Percentiles rank a stretch among this genome's conserved stretches.
Conservation (phyloP, 1,284 basidiomycete species). For the Coriolopsis trogii region DNA sequence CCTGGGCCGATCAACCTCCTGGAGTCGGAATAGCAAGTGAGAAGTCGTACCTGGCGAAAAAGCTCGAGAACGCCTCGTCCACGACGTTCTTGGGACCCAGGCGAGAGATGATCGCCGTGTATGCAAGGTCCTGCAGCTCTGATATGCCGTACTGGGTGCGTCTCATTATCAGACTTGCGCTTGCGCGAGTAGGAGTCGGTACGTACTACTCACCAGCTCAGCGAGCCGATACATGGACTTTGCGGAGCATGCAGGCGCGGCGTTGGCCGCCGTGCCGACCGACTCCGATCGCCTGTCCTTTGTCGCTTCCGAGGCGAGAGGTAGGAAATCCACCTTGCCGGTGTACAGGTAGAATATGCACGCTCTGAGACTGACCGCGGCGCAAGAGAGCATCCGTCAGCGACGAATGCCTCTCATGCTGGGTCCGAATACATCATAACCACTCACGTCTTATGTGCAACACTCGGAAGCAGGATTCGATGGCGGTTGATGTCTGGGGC, state of each 20-base stretch:
- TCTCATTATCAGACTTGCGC: not conserved
- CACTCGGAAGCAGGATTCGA: constrained; percentile 23
- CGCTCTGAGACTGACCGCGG: constrained; percentile 18
- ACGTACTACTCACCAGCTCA: constrained; percentile 26
- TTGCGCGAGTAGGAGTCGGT: no score
- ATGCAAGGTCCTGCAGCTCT: constrained; percentile 22
- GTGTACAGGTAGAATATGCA: constrained; percentile 30
- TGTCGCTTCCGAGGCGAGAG: constrained; percentile 19
- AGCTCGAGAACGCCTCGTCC: constrained; percentile 26
- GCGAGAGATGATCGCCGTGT: constrained; percentile 12
- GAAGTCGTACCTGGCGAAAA: constrained; percentile 16
- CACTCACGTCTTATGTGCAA: constrained; percentile 28
- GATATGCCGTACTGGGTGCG: constrained; percentile 9
- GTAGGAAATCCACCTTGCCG: constrained; percentile 27
- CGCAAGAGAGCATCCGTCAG: not conserved
- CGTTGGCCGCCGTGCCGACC: constrained; percentile 1
- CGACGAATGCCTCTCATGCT: no score
- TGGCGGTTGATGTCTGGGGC: not conserved
- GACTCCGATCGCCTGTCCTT: constrained; percentile 9
- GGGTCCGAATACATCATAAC: no score
- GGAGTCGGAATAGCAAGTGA: no score
- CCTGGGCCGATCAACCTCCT: no score
- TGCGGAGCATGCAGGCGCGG: constrained; percentile 27
- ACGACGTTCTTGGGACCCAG: constrained; percentile 24
- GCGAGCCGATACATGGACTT: constrained; percentile 32